Evolutionary conservation across 148 eudicot species (phyloP).

Genomic region (Camellia sinensis): DNA sequence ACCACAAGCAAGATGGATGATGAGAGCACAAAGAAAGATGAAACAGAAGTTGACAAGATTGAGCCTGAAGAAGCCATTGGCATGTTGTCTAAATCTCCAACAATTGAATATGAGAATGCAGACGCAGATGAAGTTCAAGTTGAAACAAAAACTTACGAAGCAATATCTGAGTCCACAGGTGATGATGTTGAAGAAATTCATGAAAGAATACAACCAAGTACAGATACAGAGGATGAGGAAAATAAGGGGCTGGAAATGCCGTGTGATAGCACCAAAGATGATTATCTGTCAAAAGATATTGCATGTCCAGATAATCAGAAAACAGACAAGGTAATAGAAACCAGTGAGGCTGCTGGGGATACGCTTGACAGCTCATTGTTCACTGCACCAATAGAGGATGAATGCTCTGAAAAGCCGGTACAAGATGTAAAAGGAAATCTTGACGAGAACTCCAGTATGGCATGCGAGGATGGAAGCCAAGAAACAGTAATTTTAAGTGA

Average conservation of each 20-base stretch:
- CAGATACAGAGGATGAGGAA: neutral
- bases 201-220: slow-evolving; percentile 6
- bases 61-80: neutral
- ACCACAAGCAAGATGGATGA: neutral
- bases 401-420: neutral
- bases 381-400: neutral
- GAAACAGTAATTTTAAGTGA: neutral
- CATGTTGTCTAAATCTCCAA: neutral
- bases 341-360: neutral
- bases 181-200: neutral
- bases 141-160: no score
- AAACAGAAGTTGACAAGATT: neutral
- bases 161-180: neutral
- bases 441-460: slow-evolving; percentile 12
- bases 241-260: slow-evolving; percentile 8
- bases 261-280: neutral
- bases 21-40: slow-evolving; percentile 9
- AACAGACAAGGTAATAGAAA: slow-evolving; percentile 9
- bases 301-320: neutral
- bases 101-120: neutral
- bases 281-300: neutral
- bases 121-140: no score
- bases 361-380: neutral
- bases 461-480: slow-evolving; percentile 8
- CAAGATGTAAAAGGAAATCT: neutral